A percentile compares a stretch with the other conserved stretches of the same genome.
Evolutionary conservation across 352 stramenopile genomes (phyloP).

Genomic region (Blastocystis sp.): DNA sequence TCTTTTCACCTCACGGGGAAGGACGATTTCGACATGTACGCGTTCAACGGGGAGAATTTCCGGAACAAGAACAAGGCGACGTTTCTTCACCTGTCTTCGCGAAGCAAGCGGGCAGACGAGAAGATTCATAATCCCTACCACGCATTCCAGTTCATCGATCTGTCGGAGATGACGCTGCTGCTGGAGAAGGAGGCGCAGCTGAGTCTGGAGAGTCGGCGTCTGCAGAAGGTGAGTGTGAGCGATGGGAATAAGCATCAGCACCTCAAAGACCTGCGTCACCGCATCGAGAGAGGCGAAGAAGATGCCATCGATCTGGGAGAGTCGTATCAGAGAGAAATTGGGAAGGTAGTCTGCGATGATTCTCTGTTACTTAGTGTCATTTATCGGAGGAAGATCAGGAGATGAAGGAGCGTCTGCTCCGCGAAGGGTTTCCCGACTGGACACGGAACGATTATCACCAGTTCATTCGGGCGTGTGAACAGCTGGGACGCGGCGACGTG

Average conservation of each 20-base stretch:
- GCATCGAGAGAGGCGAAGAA: background rate
- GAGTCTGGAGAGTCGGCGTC: background rate
- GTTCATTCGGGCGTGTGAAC: slow-evolving; percentile 9
- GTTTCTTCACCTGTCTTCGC: background rate
- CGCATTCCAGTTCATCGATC: slow-evolving; percentile 4
- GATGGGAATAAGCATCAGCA: background rate
- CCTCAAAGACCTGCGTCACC: background rate
- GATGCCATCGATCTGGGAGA: background rate
- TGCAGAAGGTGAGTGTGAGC: background rate
- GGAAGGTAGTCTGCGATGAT: background rate
- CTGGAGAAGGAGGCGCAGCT: background rate
- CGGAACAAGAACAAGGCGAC: background rate
- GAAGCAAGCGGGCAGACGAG: background rate
- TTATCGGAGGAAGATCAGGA: background rate
- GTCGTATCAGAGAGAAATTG: background rate
- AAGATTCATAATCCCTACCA: slow-evolving; percentile 20
- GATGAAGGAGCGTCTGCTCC: background rate
- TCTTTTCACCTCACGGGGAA: background rate
- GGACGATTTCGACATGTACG: slow-evolving; percentile 28
- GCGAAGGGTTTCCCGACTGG: slow-evolving; percentile 39
- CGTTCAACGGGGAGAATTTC: slow-evolving; percentile 42
- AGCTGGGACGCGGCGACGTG: background rate
- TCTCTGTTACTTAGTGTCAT: background rate
- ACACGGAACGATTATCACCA: background rate
- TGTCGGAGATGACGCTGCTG: background rate